These are phyloP conservation scores for Schizosaccharomyces lindneri DNA, from an alignment of 805 yeast species.

Conservation along the genomic window DNA sequence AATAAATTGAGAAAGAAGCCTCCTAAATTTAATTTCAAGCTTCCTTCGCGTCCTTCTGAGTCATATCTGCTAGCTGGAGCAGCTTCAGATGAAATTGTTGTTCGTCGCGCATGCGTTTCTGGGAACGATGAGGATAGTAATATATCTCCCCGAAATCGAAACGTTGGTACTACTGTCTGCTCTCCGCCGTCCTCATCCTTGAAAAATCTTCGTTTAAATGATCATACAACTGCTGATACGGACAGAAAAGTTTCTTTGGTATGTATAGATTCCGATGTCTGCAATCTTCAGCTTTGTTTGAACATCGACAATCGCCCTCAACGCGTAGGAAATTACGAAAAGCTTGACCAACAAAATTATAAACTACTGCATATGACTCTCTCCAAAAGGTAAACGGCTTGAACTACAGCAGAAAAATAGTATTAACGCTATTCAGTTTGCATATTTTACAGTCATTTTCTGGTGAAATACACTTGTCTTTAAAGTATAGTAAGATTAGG, in stretches of 20 bases:
- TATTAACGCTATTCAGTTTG: background rate
- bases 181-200: too few species aligned
- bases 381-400: background rate
- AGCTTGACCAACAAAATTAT: background rate
- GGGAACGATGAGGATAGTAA: too few species aligned
- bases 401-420: background rate
- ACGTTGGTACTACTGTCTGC: too few species aligned
- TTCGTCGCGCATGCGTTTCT: too few species aligned
- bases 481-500: background rate
- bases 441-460: background rate
- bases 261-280: background rate
- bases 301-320: background rate
- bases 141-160: too few species aligned
- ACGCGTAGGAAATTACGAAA: background rate
- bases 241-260: background rate
- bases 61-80: too few species aligned
- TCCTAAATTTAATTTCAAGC: background rate
- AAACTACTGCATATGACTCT: background rate
- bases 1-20: background rate
- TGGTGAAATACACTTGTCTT: background rate
- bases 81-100: too few species aligned
- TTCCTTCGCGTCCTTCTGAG: background rate
- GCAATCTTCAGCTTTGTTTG: background rate
- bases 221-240: too few species aligned
- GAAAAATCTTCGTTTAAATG: too few species aligned